A percentile compares a stretch with the other conserved stretches of the same genome.
phyloP scores from a whole-genome alignment of 2,329 filamentous ascomycete species.

The Thelonectria discophora region DNA sequence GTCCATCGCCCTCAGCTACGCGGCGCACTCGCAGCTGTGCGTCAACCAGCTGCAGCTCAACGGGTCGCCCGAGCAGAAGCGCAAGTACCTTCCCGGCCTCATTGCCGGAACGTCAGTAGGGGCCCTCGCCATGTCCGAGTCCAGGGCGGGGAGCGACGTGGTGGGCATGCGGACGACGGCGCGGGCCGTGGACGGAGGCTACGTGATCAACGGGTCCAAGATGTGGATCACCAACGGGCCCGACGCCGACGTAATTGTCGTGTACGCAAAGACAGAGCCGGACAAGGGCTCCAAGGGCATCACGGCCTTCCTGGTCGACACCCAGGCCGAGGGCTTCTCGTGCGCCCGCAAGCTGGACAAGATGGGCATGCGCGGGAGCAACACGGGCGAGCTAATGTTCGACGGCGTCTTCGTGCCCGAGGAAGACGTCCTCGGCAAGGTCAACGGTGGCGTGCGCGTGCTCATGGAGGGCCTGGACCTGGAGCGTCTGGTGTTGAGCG shows the following conservation, averaged over 20 bases:
- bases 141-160: constrained; percentile 89
- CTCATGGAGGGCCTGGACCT: constrained; percentile 97
- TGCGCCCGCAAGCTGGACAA: constrained; percentile 94
- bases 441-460: constrained; percentile 87
- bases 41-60: constrained; percentile 97
- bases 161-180: constrained; percentile 94
- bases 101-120: constrained; percentile 84
- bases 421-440: constrained; percentile 79
- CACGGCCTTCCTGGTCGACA: constrained; percentile 91
- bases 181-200: constrained; percentile 83
- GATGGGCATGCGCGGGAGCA: constrained; percentile 96
- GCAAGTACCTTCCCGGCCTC: constrained; percentile 79
- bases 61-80: constrained; percentile 80
- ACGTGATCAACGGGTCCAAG: constrained; percentile 86
- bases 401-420: constrained; percentile 88
- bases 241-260: constrained; percentile 89
- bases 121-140: constrained; percentile 94
- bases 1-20: constrained; percentile 89
- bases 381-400: constrained; percentile 93
- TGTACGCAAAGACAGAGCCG: constrained; percentile 96
- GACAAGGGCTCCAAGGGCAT: constrained; percentile 86
- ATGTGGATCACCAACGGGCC: constrained; percentile 99
- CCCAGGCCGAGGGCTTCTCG: constrained; percentile 76
- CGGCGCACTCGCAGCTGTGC: constrained; percentile 94
- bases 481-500: constrained; percentile 89